Evolutionary conservation across 139 green algal genomes (phyloP), one percentile per base, ranked within the genome.

Genomic region (Closterium sp.): DNA sequence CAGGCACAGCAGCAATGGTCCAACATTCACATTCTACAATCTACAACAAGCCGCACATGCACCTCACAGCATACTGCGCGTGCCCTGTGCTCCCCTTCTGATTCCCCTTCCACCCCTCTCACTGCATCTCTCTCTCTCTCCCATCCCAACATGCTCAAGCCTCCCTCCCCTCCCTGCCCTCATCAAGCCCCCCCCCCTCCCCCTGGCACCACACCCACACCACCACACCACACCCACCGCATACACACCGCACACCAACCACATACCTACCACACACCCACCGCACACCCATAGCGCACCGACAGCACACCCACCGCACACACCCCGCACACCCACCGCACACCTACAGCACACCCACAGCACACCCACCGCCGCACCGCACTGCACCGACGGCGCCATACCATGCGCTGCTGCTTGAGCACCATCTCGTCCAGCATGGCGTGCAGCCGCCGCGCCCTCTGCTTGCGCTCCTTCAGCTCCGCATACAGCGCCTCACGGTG

Each of bases 391-490:
- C n/a, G n/a, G n/a, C n/a, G n/a, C n/a, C 96, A 97, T n/a, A 95
- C 96, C 94, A 96, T 96, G 25, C 97, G 55, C 92, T 95, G 91
- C 91, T 98, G 98, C 30, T 97, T 84, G 31, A 96, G 93, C 0
- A 91, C 91, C 93, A 98, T 96, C 43, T 95, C 89, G 28, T 88
- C 36, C 16, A 95, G 94, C 69, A 97, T 92, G 4, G 55, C 34
- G 8, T 90, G 90, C 85, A 98, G 89, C 90, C 96, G 95, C 33
- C 93, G n/a, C 28, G 95, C 91, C 84, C 97, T 92, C 92, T 97
- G 91, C 86, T 95, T 33, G 7, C 97, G 94, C 94, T 98, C 93
- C 69, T 94, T 83, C 33, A 99, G 95, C 95, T 98, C 96, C 84
- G 94, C 94, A 84, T 99, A 99, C 1, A 96, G 91, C 0, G 92